These are phyloP conservation scores for Butyriboletus loyo DNA, from an alignment of 768 basidiomycete genomes.

Conservation along the genomic window DNA sequence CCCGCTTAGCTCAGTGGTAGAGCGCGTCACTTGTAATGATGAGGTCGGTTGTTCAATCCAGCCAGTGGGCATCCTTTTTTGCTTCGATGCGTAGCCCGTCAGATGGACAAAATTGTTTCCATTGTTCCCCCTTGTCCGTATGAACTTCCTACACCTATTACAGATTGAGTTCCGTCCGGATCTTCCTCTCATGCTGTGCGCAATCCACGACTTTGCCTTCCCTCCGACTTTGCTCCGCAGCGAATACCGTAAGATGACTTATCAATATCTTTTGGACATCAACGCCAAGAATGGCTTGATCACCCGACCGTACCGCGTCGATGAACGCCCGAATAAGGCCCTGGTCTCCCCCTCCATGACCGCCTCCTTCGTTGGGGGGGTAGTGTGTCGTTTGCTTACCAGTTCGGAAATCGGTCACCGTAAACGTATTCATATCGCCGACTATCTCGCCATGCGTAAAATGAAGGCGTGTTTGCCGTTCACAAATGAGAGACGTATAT, in stretches of 20 bases:
- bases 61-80: conserved; percentile 35
- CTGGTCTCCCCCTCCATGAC: conserved; percentile 81
- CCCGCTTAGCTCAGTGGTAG: conserved; percentile 46
- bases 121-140: no score
- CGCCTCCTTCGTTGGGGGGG: conserved; percentile 60
- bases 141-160: no score
- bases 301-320: conserved; percentile 62
- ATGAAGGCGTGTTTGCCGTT: conserved; percentile 81
- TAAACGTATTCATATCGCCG: conserved; percentile 79
- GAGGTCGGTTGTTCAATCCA: conserved; percentile 47
- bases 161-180: conserved; percentile 34
- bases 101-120: not conserved
- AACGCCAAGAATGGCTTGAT: conserved; percentile 66
- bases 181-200: conserved; percentile 55
- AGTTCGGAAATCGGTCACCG: conserved; percentile 73
- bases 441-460: conserved; percentile 86
- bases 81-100: not conserved
- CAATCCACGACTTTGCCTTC: conserved; percentile 72
- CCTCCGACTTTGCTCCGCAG: conserved; percentile 73
- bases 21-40: conserved; percentile 46
- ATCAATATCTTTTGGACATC: conserved; percentile 65
- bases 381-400: conserved; percentile 39
- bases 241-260: conserved; percentile 84
- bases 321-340: conserved; percentile 77
- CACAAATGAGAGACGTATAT: conserved; percentile 72